Base-by-base conservation (phyloP, 176 grass and related monocot genomes). In the Rhipidocladum racemiflorum region DNA sequence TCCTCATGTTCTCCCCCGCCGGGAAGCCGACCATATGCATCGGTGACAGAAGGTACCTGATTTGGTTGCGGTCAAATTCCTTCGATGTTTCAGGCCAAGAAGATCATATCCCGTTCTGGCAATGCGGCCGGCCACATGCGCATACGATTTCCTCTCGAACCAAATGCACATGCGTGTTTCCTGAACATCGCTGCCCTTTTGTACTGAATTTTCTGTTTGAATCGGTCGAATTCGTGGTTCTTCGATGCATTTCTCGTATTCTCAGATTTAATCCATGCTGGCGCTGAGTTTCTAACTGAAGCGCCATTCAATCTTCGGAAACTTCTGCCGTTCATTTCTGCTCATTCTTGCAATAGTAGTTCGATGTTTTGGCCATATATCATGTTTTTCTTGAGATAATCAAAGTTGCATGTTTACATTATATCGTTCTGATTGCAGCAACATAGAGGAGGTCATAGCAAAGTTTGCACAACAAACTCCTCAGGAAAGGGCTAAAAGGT, bases 401-500 rank as follows among this genome's bases (percentile, higher is more conserved):
- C 15, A 69, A 18, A 54, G 10, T 85, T 17, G 8, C 34, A 36
- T 71, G 5, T 79, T 83, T 44, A 20, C 30, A 63, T 14, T 28
- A 45, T 10, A 35, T 28, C 85, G 8, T 65, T 85, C 15, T 48
- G 6, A 30, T 43, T 87, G 28, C 87, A 94, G 92, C 84, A 85
- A 64, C 16, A 62, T 94, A 27, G 92, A 91, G 56, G 84, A 91
- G 49, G 84, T 89, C 21, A 84, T 94, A 79, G 68, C 68, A 40
- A 94, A 82, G 71, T 94, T 87, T 87, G 72, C 92, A 18, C 87
- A 94, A 27, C 44, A 89, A 67, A 89, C 92, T 49, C 87, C 84
- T 78, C 92, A 94, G 64, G 92, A 94, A 85, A 94, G 92, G 48
- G 81, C 92, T 76, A 91, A 91, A 83, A 94, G 92, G 92, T 91